These are phyloP conservation scores for Hymenoscyphus salicellus DNA, from an alignment of 2,329 filamentous ascomycete genomes.

Conservation along the genomic window DNA sequence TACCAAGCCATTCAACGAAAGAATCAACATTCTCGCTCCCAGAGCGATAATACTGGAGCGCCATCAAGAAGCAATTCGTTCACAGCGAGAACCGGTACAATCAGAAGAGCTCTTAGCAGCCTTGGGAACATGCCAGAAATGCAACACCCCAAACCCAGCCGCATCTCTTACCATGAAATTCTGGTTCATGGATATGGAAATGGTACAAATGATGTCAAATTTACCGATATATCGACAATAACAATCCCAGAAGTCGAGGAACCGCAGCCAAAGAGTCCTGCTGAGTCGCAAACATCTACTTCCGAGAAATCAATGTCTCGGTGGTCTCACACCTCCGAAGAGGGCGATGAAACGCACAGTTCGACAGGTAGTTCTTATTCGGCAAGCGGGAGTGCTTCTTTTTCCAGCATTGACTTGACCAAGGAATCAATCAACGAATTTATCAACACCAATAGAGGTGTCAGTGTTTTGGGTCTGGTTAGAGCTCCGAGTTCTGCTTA, in stretches of 20 bases:
- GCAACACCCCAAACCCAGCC: slow-evolving; percentile 26
- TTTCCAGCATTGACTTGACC: slow-evolving; percentile 11
- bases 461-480: slow-evolving; percentile 14
- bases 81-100: slow-evolving; percentile 15
- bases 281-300: slow-evolving; percentile 19
- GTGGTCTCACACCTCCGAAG: slow-evolving; percentile 26
- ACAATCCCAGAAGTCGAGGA: slow-evolving; percentile 4
- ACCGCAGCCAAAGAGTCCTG: slow-evolving; percentile 15
- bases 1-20: slow-evolving; percentile 44
- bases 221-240: slow-evolving; percentile 7
- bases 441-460: slow-evolving; percentile 17
- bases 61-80: slow-evolving; percentile 14
- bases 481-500: slow-evolving; percentile 22
- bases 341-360: slow-evolving; percentile 15
- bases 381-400: slow-evolving; percentile 18
- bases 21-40: slow-evolving; percentile 11
- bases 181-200: slow-evolving; percentile 54
- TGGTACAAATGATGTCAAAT: slow-evolving; percentile 42
- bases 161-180: slow-evolving; percentile 48
- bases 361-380: slow-evolving; percentile 18
- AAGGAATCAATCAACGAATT: slow-evolving; percentile 22
- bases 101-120: slow-evolving; percentile 35
- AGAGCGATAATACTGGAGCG: slow-evolving; percentile 20
- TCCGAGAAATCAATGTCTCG: slow-evolving; percentile 21
- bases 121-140: slow-evolving; percentile 29